Evolutionary conservation across 1,284 basidiomycete genomes (phyloP).

Genomic region (Sutorius eximius): DNA sequence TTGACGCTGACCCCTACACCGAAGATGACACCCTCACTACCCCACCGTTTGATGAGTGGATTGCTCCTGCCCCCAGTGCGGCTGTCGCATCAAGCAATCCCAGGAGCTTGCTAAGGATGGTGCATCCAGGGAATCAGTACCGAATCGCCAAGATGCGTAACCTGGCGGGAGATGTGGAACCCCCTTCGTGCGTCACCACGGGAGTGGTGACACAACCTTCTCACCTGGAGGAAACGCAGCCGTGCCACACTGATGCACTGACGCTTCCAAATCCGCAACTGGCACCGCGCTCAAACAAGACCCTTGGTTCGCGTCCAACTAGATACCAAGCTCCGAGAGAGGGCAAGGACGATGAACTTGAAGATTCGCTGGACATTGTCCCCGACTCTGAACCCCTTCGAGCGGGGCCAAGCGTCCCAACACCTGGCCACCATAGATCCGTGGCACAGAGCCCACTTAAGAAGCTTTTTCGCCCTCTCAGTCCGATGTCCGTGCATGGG

Average conservation of each 20-base stretch:
- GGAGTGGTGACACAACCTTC: slow-evolving; percentile 27
- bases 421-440: slow-evolving; percentile 5
- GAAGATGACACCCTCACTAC: background rate
- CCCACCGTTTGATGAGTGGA: slow-evolving; percentile 31
- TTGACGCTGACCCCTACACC: background rate
- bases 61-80: slow-evolving; percentile 17
- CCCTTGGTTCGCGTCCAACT: background rate
- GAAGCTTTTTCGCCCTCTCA: slow-evolving; percentile 20
- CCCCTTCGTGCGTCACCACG: slow-evolving; percentile 13
- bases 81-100: slow-evolving; percentile 30
- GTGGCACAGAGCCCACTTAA: slow-evolving; percentile 16
- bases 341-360: slow-evolving; percentile 12
- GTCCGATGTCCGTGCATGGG: slow-evolving; percentile 27
- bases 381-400: slow-evolving; percentile 56
- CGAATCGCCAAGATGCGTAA: slow-evolving; percentile 30
- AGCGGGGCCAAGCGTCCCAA: slow-evolving; percentile 12
- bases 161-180: slow-evolving; percentile 23
- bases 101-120: slow-evolving; percentile 33
- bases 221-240: slow-evolving; percentile 19
- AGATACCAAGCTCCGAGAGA: background rate
- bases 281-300: background rate
- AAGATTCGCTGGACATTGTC: slow-evolving; percentile 43
- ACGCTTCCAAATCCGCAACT: background rate
- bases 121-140: slow-evolving; percentile 34
- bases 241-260: slow-evolving; percentile 1